phyloP scores from a whole-genome alignment of 2,329 filamentous ascomycete species.

The Pseudocercospora eumusae region DNA sequence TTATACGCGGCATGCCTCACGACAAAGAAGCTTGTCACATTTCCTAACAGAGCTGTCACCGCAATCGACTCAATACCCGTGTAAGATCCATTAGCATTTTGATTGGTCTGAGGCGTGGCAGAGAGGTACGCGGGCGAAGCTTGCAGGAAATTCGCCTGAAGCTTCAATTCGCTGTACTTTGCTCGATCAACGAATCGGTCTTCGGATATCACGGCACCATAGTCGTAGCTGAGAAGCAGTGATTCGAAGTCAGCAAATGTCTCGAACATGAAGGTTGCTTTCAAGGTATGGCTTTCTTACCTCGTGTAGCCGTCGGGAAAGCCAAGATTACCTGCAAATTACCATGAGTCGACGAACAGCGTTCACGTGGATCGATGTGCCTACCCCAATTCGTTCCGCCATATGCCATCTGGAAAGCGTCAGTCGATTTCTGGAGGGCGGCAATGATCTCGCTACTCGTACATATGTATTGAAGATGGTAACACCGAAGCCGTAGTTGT shows the following conservation, averaged over 20 bases:
- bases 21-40: conserved; percentile 63
- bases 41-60: conserved; percentile 63
- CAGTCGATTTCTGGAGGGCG: background rate
- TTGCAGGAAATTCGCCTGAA: conserved; percentile 73
- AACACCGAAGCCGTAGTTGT: conserved; percentile 49
- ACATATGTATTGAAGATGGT: conserved; percentile 68
- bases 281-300: too few relatives aligned
- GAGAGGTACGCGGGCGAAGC: conserved; percentile 71
- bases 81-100: conserved; percentile 52
- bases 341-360: background rate
- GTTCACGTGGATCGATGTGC: background rate
- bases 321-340: conserved; percentile 61
- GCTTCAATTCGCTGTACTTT: conserved; percentile 78
- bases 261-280: too few relatives aligned
- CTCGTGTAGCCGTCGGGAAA: conserved; percentile 61
- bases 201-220: conserved; percentile 66
- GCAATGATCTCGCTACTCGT: background rate
- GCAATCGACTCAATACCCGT: conserved; percentile 56
- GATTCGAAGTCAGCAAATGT: too few relatives aligned
- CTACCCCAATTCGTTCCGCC: conserved; percentile 77
- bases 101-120: conserved; percentile 55
- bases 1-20: conserved; percentile 65
- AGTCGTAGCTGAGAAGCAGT: conserved; percentile 53
- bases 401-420: conserved; percentile 60
- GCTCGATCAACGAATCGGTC: conserved; percentile 67